phyloP scores from a whole-genome alignment of 495 filamentous ascomycete genomes.

The Umbilicaria muhlenbergii region DNA sequence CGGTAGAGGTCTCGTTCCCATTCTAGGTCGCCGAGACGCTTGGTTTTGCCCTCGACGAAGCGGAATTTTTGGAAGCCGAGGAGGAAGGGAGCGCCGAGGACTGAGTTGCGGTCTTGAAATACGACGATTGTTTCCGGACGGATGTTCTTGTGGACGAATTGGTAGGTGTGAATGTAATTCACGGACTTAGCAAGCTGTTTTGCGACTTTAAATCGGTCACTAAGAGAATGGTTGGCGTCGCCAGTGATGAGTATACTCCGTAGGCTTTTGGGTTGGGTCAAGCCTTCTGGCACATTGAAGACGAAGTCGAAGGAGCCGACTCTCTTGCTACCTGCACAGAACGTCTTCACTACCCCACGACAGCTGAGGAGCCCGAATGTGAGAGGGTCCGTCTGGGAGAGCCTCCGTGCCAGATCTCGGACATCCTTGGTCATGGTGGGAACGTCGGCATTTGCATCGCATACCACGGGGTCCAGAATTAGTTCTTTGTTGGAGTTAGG shows the following conservation, averaged over 20 bases:
- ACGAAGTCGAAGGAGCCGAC: conserved; percentile 4
- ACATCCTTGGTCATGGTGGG: conserved; percentile 17
- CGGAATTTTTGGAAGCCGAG: conserved; percentile 37
- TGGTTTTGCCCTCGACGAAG: conserved; percentile 20
- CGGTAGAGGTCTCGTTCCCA: conserved; percentile 39
- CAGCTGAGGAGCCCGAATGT: conserved; percentile 35
- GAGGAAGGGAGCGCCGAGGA: conserved; percentile 21
- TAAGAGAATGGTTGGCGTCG: conserved; percentile 9
- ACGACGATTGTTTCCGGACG: conserved; percentile 35
- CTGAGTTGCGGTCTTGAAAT: conserved; percentile 16
- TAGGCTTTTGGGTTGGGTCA: conserved; percentile 11
- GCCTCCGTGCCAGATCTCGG: conserved; percentile 22
- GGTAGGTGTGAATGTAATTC: conserved; percentile 32
- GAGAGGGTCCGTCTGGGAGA: conserved; percentile 20
- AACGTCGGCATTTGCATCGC: conserved; percentile 6
- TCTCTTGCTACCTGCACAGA: neutral
- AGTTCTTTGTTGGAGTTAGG: conserved; percentile 3
- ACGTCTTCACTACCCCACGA: conserved; percentile 15
- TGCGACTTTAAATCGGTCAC: conserved; percentile 25
- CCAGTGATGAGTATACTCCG: conserved; percentile 6
- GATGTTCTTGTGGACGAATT: conserved; percentile 44
- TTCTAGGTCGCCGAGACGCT: conserved; percentile 21
- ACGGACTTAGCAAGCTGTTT: conserved; percentile 27
- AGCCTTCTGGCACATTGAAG: conserved; percentile 7
- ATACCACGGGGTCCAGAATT: conserved; percentile 7